Evolutionary conservation across 2,329 filamentous ascomycete genomes (phyloP).

Genomic region (Exophiala bonariae): DNA sequence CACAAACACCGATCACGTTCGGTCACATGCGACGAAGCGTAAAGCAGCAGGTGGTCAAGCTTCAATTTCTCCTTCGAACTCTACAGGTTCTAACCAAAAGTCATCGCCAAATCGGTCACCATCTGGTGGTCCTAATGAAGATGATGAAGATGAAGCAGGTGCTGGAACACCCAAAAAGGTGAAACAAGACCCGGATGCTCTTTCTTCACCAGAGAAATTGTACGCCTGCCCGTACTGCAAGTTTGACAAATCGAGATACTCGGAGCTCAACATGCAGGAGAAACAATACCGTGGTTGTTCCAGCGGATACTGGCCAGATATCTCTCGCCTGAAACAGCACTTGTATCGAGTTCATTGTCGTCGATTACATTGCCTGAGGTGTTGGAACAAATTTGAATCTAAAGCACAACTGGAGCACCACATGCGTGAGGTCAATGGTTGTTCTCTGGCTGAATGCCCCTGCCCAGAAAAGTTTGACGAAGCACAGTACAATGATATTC

Average conservation of each 20-base stretch:
- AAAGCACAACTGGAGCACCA: conserved; percentile 22
- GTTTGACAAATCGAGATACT: conserved; percentile 25
- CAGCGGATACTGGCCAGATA: conserved; percentile 26
- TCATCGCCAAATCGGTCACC: conserved; percentile 13
- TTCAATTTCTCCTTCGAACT: conserved; percentile 11
- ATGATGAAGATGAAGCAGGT: conserved; percentile 22
- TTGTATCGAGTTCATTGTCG: conserved; percentile 28
- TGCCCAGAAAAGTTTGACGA: conserved; percentile 28
- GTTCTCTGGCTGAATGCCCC: conserved; percentile 20
- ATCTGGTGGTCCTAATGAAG: conserved; percentile 8
- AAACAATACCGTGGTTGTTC: conserved; percentile 26
- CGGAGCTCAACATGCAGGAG: conserved; percentile 23
- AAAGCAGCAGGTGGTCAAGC: conserved; percentile 15
- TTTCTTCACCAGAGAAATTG: conserved; percentile 13
- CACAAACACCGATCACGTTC: conserved; percentile 7
- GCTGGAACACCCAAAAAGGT: conserved; percentile 24
- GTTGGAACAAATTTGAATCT: conserved; percentile 19
- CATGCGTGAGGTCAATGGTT: conserved; percentile 8
- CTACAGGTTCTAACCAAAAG: conserved; percentile 9
- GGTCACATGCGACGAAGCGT: conserved; percentile 23
- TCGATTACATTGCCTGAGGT: conserved; percentile 18
- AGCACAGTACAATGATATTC: conserved; percentile 23
- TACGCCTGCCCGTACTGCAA: conserved; percentile 28
- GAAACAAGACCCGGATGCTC: conserved; percentile 17
- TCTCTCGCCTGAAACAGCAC: conserved; percentile 29